Evolutionary conservation across 2,329 filamentous ascomycete species (phyloP).

Genomic region (Cytospora leucostoma): DNA sequence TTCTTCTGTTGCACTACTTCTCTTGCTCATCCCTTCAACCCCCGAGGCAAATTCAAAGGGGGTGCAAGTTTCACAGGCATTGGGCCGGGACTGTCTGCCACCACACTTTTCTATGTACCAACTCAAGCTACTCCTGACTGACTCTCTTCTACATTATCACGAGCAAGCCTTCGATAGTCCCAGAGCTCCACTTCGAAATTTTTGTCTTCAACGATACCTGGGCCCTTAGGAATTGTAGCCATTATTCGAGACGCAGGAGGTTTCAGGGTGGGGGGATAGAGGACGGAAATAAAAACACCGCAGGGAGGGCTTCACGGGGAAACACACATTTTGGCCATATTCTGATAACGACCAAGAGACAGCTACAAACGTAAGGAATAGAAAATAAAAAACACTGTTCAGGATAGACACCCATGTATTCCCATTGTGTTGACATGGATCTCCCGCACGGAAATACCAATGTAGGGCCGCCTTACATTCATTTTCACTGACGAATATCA

Average conservation of each 20-base stretch:
- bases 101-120: neutral
- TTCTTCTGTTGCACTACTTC: neutral
- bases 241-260: neutral
- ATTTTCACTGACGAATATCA: neutral
- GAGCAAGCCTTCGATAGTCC: slow-evolving; percentile 4
- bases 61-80: neutral
- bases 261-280: neutral
- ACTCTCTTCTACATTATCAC: slow-evolving; percentile 1
- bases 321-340: too few species aligned
- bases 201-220: slow-evolving; percentile 23
- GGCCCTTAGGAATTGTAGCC: neutral
- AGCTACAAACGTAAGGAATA: neutral
- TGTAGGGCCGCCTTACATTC: too few species aligned
- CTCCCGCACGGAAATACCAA: neutral
- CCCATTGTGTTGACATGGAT: neutral
- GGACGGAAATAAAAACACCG: neutral
- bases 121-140: neutral
- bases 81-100: neutral
- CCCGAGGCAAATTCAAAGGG: neutral
- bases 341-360: neutral
- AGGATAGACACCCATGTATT: neutral
- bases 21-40: neutral
- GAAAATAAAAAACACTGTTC: neutral
- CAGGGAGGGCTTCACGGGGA: neutral
- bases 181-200: neutral